A percentile compares a stretch with the other conserved stretches of the same genome.
These are phyloP conservation scores for Porpolomopsis calyptriformis DNA, from an alignment of 768 basidiomycete species.

Conservation along the genomic window DNA sequence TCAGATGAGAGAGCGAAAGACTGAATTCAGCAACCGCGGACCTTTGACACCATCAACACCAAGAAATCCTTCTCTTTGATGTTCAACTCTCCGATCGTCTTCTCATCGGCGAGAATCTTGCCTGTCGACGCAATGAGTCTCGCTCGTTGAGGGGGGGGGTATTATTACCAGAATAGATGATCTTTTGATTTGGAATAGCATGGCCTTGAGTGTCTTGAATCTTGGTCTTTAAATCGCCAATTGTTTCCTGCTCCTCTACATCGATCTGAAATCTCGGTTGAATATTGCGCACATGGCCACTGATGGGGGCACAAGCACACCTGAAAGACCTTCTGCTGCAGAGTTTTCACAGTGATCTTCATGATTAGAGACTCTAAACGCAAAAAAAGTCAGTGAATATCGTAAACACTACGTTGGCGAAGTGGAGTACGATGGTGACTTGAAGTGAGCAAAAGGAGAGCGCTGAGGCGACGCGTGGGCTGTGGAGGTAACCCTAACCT, in stretches of 20 bases:
- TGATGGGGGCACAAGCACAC: neutral
- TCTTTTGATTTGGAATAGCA: constrained; percentile 67
- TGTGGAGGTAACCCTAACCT: constrained; percentile 10
- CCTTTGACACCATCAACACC: constrained; percentile 98
- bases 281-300: neutral
- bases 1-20: neutral
- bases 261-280: constrained; percentile 44
- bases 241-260: constrained; percentile 62
- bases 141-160: neutral
- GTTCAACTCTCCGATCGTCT: constrained; percentile 76
- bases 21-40: constrained; percentile 21
- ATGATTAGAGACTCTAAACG: neutral
- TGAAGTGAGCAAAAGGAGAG: neutral
- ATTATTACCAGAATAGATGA: constrained; percentile 79
- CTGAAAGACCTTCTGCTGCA: constrained; percentile 11
- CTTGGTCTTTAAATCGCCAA: constrained; percentile 74
- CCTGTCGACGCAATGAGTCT: constrained; percentile 35
- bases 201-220: constrained; percentile 71
- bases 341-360: constrained; percentile 9
- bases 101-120: constrained; percentile 82
- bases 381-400: neutral
- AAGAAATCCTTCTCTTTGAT: constrained; percentile 99
- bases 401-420: neutral
- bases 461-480: neutral
- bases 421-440: neutral